Percentiles rank a stretch among this genome's conserved stretches.
These are phyloP conservation scores for Thielaviopsis cerberus DNA, from an alignment of 2,329 filamentous ascomycete genomes.

Conservation along the genomic window DNA sequence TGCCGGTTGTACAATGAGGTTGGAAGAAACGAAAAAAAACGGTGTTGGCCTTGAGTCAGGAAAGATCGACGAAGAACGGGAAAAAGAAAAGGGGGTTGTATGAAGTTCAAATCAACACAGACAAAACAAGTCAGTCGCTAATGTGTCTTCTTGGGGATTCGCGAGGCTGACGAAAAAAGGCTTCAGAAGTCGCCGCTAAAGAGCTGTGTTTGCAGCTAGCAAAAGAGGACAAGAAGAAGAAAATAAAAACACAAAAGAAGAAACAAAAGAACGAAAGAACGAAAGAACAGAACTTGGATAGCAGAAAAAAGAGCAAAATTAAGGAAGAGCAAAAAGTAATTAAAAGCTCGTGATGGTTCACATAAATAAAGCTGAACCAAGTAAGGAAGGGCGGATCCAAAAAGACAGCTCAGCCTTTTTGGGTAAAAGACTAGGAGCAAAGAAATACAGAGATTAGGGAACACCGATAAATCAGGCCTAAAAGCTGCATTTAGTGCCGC, in stretches of 20 bases:
- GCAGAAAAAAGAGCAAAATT: not conserved
- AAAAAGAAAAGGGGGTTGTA: not conserved
- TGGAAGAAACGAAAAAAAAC: not conserved
- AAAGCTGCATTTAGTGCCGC: too few species aligned
- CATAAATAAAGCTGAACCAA: not conserved
- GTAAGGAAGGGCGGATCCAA: not conserved
- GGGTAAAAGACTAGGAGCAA: too few species aligned
- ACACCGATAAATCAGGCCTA: too few species aligned
- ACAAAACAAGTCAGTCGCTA: not conserved
- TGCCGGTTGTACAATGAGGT: too few species aligned
- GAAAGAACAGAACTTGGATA: not conserved
- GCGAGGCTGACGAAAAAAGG: not conserved
- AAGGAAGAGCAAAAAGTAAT: not conserved
- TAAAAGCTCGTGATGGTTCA: not conserved
- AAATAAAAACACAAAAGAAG: not conserved
- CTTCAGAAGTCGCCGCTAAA: not conserved
- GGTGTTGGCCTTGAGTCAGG: not conserved
- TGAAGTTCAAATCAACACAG: not conserved
- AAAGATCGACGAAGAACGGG: not conserved
- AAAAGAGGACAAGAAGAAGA: not conserved
- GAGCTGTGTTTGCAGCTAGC: not conserved
- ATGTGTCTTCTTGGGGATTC: not conserved
- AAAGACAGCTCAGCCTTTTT: conserved; percentile 11
- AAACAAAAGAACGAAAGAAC: not conserved
- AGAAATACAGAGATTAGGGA: too few species aligned